phyloP scores from a whole-genome alignment of 768 basidiomycete species.

The Russula earlei region DNA sequence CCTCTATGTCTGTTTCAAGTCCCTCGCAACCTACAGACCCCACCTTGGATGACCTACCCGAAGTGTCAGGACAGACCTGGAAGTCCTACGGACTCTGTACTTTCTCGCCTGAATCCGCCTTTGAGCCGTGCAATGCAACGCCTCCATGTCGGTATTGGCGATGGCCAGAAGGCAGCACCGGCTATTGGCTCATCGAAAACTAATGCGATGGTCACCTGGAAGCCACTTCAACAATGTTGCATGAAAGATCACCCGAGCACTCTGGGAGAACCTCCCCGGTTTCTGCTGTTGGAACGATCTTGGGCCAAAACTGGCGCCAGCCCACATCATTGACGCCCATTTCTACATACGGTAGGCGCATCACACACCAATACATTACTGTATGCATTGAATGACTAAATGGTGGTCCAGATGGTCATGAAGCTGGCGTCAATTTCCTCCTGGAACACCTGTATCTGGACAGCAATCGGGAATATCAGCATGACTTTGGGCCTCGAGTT shows the following conservation, averaged over 20 bases:
- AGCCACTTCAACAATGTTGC: constrained; percentile 55
- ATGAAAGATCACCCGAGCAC: constrained; percentile 56
- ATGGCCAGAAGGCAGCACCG: constrained; percentile 80
- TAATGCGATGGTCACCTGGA: constrained; percentile 78
- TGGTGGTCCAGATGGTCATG: constrained; percentile 61
- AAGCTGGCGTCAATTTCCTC: constrained; percentile 80
- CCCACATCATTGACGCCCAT: constrained; percentile 48
- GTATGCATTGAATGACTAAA: neutral
- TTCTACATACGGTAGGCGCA: constrained; percentile 57
- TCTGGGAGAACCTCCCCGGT: constrained; percentile 76
- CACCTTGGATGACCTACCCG: constrained; percentile 25
- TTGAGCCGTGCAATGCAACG: constrained; percentile 49
- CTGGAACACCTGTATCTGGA: constrained; percentile 87
- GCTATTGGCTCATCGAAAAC: constrained; percentile 80
- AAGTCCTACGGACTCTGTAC: constrained; percentile 77
- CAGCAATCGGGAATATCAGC: constrained; percentile 72
- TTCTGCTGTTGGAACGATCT: constrained; percentile 48
- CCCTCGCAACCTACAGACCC: constrained; percentile 23
- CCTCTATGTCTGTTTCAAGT: constrained; percentile 22
- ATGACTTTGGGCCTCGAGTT: constrained; percentile 87
- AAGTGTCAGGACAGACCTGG: constrained; percentile 45
- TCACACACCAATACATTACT: no score
- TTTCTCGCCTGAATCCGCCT: constrained; percentile 62
- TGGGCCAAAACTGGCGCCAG: constrained; percentile 39
- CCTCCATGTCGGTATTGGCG: constrained; percentile 60